Conservation (phyloP, 2,329 filamentous ascomycete genomes). For the Trichoderma sp. region DNA sequence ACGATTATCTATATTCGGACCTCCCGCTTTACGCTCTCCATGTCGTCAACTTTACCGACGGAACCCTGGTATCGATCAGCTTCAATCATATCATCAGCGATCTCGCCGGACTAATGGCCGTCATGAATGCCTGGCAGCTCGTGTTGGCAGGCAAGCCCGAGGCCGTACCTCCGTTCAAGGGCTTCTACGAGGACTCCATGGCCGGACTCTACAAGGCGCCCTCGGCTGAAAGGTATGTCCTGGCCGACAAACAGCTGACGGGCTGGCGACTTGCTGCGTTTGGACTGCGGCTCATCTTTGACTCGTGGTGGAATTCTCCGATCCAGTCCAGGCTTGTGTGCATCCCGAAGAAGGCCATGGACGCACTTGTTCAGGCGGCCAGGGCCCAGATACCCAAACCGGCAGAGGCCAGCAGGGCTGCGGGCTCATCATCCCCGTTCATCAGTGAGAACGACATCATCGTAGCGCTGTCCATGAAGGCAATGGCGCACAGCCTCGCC, state of each 20-base stretch:
- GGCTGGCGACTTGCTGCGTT: slow-evolving; percentile 1
- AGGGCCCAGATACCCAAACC: neutral
- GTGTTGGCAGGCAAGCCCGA: slow-evolving; percentile 15
- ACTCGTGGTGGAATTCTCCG: slow-evolving; percentile 3
- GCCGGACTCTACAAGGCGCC: neutral
- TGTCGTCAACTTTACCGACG: slow-evolving; percentile 11
- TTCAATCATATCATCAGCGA: slow-evolving; percentile 9
- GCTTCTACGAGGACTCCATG: slow-evolving; percentile 6
- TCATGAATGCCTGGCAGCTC: slow-evolving; percentile 18
- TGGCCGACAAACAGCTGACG: slow-evolving; percentile 1
- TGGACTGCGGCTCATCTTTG: slow-evolving; percentile 12
- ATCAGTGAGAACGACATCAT: slow-evolving; percentile 22
- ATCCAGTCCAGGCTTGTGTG: neutral
- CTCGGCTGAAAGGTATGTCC: neutral
- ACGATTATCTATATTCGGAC: slow-evolving; percentile 12
- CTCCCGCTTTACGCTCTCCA: slow-evolving; percentile 3
- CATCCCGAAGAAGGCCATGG: slow-evolving; percentile 17
- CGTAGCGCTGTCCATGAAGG: neutral
- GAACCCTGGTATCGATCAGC: neutral
- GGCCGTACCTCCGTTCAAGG: slow-evolving; percentile 19
- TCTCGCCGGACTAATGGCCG: slow-evolving; percentile 11
- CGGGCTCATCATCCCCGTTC: neutral
- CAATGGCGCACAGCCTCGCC: neutral
- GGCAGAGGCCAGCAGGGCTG: neutral
- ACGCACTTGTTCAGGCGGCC: neutral